Base-by-base conservation (phyloP, 2,329 filamentous ascomycete genomes). In the Keithomyces neogunnii region DNA sequence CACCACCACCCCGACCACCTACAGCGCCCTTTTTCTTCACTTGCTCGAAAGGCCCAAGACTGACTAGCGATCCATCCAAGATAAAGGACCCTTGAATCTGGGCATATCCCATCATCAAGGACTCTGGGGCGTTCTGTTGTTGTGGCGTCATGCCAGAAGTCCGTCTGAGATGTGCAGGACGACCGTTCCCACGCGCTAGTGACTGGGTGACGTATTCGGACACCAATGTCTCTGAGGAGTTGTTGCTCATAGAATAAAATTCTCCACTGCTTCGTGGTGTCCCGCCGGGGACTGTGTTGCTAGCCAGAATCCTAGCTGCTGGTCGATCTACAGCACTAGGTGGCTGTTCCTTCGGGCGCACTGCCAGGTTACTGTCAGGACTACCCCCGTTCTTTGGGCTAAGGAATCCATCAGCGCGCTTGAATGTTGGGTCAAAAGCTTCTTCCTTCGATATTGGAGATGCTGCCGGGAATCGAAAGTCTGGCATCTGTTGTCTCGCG, bases 51-150 rank as follows among this genome's bases (percentile, higher is more conserved):
- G 88, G 88, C 0, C 83, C 83, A 39, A 95, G 84, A 60, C 95
- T 92, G 53, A 99, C 84, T 28, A 99, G 73, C 1, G 93, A 96
- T 0, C 90, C 90, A 63, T 99, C 93, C 5, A 99, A 72, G 0
- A 84, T 89, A 60, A 99, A 99, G 0, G 88, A 91, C 3, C 93
- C 93, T 67, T 89, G 88, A 2, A 97, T 82, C 61, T 99, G 93
- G 3, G 89, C 92, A 68, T 95, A 99, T 0, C 91, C 93, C 93
- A 99, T 99, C 83, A 99, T 95, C 50, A 99, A 72, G 1, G 86
- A 85, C 65, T 97, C 91, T 1, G 88, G 83, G 39, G 74, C 66
- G 59, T 71, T 74, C 40, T 73, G 64, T 45, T 72, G 70, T 55
- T 71, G 69, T 53, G 66, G 67, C 54, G 66, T 62, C 50, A 76